Percentiles rank a stretch among this genome's conserved stretches.
phyloP scores from a whole-genome alignment of 192 early-diverging fungal species.

The Coemansia sp. region DNA sequence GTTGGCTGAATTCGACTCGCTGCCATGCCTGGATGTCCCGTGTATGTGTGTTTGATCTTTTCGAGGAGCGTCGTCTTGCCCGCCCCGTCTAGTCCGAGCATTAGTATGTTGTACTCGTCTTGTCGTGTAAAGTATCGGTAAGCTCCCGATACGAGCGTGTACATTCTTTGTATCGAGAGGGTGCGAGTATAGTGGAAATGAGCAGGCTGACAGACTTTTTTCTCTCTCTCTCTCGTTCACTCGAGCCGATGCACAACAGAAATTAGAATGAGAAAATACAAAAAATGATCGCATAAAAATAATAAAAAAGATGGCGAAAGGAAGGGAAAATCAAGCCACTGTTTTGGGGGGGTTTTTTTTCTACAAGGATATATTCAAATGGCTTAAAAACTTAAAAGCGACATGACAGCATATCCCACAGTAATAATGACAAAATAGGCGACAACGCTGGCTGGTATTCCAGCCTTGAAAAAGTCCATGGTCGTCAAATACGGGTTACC shows the following conservation, averaged over 20 bases:
- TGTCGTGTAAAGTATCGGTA: slow-evolving; percentile 87
- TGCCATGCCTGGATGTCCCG: slow-evolving; percentile 70
- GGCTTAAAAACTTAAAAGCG: slow-evolving; percentile 59
- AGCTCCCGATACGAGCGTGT: slow-evolving; percentile 87
- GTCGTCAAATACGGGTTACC: slow-evolving; percentile 84
- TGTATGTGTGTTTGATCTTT: slow-evolving; percentile 81
- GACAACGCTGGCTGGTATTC: slow-evolving; percentile 74
- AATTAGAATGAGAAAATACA: not conserved
- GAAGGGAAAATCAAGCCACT: not conserved
- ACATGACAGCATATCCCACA: slow-evolving; percentile 79
- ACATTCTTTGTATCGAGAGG: slow-evolving; percentile 63
- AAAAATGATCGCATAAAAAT: not conserved
- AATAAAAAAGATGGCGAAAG: not conserved
- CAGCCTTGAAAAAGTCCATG: slow-evolving; percentile 82
- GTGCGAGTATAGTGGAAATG: not conserved
- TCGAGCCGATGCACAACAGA: not conserved
- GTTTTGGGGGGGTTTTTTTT: too few species aligned
- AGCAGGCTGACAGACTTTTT: too few species aligned
- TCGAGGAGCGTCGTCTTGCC: slow-evolving; percentile 98
- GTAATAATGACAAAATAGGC: slow-evolving; percentile 73
- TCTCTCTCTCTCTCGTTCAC: not conserved
- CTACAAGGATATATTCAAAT: not conserved
- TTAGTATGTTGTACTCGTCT: slow-evolving; percentile 95
- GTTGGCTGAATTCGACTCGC: slow-evolving; percentile 94
- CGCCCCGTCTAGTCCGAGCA: slow-evolving; percentile 96